Evolutionary conservation across 768 basidiomycete genomes (phyloP).

Genomic region (Serendipita vermifera): DNA sequence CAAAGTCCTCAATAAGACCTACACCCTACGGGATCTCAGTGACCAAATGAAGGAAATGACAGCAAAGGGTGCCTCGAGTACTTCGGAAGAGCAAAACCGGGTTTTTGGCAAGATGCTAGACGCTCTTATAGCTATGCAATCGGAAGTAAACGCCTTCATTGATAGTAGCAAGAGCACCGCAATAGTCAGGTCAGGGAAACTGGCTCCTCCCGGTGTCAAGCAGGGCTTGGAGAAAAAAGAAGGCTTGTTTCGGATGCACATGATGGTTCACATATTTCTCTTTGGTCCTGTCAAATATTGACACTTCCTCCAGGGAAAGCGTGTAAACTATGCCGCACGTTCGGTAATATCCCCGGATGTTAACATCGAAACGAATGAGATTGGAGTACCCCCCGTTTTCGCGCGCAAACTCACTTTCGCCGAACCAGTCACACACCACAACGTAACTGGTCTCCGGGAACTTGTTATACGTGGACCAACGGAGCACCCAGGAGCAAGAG

Average conservation of each 20-base stretch:
- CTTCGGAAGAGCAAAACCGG: conserved; percentile 36
- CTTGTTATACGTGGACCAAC: conserved; percentile 84
- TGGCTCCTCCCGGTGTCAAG: conserved; percentile 88
- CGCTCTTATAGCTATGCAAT: conserved; percentile 75
- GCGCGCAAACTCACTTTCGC: conserved; percentile 94
- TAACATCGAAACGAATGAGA: conserved; percentile 98
- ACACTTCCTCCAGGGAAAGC: conserved; percentile 62
- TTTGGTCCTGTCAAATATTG: conserved; percentile 4
- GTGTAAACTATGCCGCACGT: conserved; percentile 97
- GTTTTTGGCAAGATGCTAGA: conserved; percentile 63
- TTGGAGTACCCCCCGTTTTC: conserved; percentile 95
- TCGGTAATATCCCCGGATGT: conserved; percentile 99
- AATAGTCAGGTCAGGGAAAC: conserved; percentile 70
- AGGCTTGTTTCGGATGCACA: conserved; percentile 92
- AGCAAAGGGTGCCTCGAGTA: conserved; percentile 33
- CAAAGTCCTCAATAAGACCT: conserved; percentile 66
- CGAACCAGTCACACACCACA: conserved; percentile 87
- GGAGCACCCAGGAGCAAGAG: conserved; percentile 81
- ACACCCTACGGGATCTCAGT: conserved; percentile 67
- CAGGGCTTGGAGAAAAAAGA: conserved; percentile 98
- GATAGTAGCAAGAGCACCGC: conserved; percentile 92
- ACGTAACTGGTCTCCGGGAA: conserved; percentile 77
- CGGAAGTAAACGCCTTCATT: conserved; percentile 93
- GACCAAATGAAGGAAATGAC: conserved; percentile 47
- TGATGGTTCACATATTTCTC: conserved; percentile 64